Evolutionary conservation across 257 asterid genomes (phyloP), one percentile per base, ranked within the genome.

Genomic region (Ophiorrhiza pumila): DNA sequence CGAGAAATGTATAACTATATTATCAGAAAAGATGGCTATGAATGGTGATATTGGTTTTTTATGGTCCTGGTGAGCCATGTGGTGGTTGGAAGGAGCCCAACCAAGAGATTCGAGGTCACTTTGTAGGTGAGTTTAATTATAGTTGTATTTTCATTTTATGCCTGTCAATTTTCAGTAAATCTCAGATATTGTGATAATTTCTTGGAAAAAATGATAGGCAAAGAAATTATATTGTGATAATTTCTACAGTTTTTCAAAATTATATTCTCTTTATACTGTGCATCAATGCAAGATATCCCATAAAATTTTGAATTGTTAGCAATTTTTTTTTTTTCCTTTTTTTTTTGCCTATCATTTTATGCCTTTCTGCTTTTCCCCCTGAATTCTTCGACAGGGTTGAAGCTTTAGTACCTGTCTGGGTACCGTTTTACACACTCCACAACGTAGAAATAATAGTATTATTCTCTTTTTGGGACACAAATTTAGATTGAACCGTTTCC

Each of bases 401-500:
- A 82, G 90, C 92, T 27, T 34, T 89, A 55, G 27, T 55, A 46
- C 84, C 84, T 0, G 97, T 93, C 9, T 91, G 96, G 98, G 97
- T 96, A 34, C 98, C 96, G 1, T 92, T 90, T 76, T 92, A 92
- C 83, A 92, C 98, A 1, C 88, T 90, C 25, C 98, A 90, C 82
- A 90, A 92, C 92, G 97, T 91, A 29, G 25, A 72, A 65, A 29
- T 2, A 37, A 42, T n/a, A 1, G 52, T 71, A 42, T 45, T 29
- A 18, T 20, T 14, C 37, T 47, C 0, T 63, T 49, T 43, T 32
- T 75, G 49, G 75, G 32, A 14, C 23, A 46, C 20, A 25, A 59
- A 37, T 31, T 27, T 60, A 22, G 63, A 64, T 17, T 29, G 12
- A 5, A 61, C 42, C 45, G 32, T 68, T 14, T n/a, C 42, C 27